A percentile compares a stretch with the other conserved stretches of the same genome.
Evolutionary conservation across 257 asterid species (phyloP).

Genomic region (Solanum clarkiae): DNA sequence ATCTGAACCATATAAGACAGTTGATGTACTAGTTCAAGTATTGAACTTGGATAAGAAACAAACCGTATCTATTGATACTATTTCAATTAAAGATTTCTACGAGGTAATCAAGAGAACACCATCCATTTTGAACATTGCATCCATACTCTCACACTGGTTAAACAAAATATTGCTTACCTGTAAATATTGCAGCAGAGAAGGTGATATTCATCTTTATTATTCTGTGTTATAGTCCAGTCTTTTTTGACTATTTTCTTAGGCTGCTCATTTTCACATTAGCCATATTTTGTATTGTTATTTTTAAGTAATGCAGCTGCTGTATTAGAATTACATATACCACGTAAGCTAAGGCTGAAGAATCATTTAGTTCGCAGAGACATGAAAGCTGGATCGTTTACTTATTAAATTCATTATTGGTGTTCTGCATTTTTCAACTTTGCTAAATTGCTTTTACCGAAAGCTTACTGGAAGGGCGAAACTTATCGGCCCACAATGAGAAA

Average conservation of each 20-base stretch:
- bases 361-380: neutral
- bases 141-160: neutral
- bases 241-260: neutral
- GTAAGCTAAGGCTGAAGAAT: neutral
- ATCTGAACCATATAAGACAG: slow-evolving; percentile 63
- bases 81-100: slow-evolving; percentile 73
- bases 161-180: neutral
- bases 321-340: neutral
- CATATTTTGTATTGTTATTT: neutral
- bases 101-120: slow-evolving; percentile 40
- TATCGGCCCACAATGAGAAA: too few species aligned
- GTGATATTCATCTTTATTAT: neutral
- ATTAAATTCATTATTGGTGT: too few species aligned
- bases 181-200: neutral
- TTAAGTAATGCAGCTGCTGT: neutral
- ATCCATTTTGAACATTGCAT: neutral
- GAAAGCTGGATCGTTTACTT: neutral
- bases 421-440: too few species aligned
- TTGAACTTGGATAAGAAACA: slow-evolving; percentile 71
- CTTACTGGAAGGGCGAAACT: too few species aligned
- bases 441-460: too few species aligned
- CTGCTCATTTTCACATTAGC: neutral
- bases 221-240: neutral
- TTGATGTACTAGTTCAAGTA: slow-evolving; percentile 76
- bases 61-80: slow-evolving; percentile 48